Base-by-base conservation (phyloP, 2,329 filamentous ascomycete species). In the Xylaria digitata region DNA sequence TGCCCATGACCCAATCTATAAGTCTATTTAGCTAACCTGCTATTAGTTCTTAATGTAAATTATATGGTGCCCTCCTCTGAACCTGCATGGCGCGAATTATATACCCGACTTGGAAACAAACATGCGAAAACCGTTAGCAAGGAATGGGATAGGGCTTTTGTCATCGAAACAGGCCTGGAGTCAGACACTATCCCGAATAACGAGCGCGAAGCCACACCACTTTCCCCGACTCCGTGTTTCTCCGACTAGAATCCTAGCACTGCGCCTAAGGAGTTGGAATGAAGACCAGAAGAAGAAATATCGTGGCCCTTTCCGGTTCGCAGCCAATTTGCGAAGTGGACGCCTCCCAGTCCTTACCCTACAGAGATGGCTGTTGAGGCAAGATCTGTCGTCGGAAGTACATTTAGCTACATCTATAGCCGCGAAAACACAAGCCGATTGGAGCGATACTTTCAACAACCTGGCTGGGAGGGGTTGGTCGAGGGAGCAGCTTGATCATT, bases 401-500 rank as follows among this genome's bases (percentile, higher is more conserved):
- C 32, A 42, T 3, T 30, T 76, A 3, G 58, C 59, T 11, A 32
- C 43, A 2, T 30, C 58, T 11, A 21, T 77, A 3, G 42, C 49
- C 8, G 57, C 63, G 5, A 72, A 70, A 40, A 71, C 70, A n/a
- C 63, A 70, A 1, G 61, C 42, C 11, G 62, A 75, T 2, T 82
- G 79, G 79, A 71, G 70, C 9, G 67, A 74, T 42, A 72, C 74
- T 13, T 66, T 82, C 7, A 71, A 74, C 32, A 71, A 70, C 21
- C 61, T 82, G 9, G 72, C 72, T 2, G 64, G 62, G 46, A 79
- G 76, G 54, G 81, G 80, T 6, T 75, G 79, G 66, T 70, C 72
- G 1, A 73, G 73, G 61, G 72, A 72, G 1, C 76, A 82, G 45
- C 55, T 83, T 34, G 75, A 77, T 13, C 78, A 79, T 45, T 83